Base-by-base conservation (phyloP, 345 rosid species). In the Corymbia maculata region DNA sequence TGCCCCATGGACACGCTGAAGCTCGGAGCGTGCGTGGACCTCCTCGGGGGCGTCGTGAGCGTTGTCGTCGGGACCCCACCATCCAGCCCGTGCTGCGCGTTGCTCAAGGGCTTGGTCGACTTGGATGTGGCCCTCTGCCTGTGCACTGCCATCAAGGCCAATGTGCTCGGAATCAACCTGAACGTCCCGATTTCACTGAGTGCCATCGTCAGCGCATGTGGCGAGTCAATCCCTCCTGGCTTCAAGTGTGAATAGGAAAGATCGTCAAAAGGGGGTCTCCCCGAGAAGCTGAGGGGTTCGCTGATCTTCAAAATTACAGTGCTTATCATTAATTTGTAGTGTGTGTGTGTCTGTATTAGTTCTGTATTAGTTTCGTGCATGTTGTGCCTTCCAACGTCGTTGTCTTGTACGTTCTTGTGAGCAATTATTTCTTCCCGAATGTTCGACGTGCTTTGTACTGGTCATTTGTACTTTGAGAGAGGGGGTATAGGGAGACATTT, bases 91-190 rank as follows among this genome's bases (percentile, higher is more conserved):
- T 95, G 97, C 91, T 95, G 97, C 55, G 87, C 95, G 19, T 8
- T 95, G 89, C 86, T 95, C 6, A 2, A 44, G 32, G 97, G 96
- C 6, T 85, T 93, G 88, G 93, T 24, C 6, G 93, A 94, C 75
- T 13, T 89, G 86, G 97, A 95, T 61, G 96, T 88, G 79, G 96
- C 95, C n/a, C 19, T 90, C 86, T 95, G 97, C 91, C 91, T 95
- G 16, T 95, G 96, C 92, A 93, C 91, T 44, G 95, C 93, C 64
- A 91, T 94, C 52, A 94, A 95, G 89, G 97, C 94, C 51, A 94
- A 89, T 55, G 90, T 94, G 51, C 94, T 95, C 21, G 97, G 95
- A 36, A 89, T 91, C 75, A 87, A 92, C 86, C 87, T 95, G 88
- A 89, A 92, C 50, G 79, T 93, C 49, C 95, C 95, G 1, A 32